phyloP scores from a whole-genome alignment of 768 basidiomycete species.

The Lentinula edodes region DNA sequence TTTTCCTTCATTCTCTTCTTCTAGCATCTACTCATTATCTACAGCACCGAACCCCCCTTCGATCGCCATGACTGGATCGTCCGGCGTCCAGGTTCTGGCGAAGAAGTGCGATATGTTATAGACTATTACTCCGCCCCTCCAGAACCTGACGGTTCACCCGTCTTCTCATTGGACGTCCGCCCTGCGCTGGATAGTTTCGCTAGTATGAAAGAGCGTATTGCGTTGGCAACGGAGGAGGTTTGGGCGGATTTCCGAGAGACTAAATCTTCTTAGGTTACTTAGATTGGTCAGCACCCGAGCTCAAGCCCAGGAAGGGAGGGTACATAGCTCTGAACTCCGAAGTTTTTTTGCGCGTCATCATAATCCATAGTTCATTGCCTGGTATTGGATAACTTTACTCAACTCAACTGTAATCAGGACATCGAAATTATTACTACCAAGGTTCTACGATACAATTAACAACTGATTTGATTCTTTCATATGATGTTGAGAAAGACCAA shows the following conservation, averaged over 20 bases:
- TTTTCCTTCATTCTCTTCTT: neutral
- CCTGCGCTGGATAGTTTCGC: conserved; percentile 86
- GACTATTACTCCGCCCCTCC: conserved; percentile 97
- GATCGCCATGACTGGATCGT: conserved; percentile 98
- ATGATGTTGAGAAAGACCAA: too few species aligned
- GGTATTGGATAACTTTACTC: neutral
- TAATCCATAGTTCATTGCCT: neutral
- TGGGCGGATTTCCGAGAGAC: conserved; percentile 47
- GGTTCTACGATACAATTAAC: too few species aligned
- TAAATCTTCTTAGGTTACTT: conserved; percentile 16
- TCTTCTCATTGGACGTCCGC: conserved; percentile 92
- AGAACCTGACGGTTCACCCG: conserved; percentile 86
- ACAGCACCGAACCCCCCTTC: conserved; percentile 87
- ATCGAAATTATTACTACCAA: neutral
- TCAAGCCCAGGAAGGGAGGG: too few species aligned
- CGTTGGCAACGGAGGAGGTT: conserved; percentile 60
- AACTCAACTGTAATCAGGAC: neutral
- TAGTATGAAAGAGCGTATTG: conserved; percentile 70
- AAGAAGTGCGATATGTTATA: conserved; percentile 92
- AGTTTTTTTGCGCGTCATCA: too few species aligned
- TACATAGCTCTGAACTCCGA: too few species aligned
- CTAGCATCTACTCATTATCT: neutral
- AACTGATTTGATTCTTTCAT: too few species aligned
- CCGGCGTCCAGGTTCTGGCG: conserved; percentile 69
- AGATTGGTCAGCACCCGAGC: neutral